Conservation (phyloP, 495 filamentous ascomycete genomes). For the Durotheca rogersii region DNA sequence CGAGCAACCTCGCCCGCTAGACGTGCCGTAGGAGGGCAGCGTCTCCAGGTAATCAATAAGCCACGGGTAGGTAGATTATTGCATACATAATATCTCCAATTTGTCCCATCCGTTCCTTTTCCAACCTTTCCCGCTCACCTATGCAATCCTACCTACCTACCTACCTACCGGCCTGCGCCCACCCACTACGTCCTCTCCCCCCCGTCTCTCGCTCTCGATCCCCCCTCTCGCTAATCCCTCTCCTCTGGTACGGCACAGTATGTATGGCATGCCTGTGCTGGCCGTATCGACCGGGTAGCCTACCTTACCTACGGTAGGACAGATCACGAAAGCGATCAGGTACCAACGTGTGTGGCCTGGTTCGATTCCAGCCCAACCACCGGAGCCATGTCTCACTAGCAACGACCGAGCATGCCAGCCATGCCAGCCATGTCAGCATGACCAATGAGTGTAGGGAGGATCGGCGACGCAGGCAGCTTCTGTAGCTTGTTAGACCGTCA, state of each 20-base stretch:
- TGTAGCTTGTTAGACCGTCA: conserved; percentile 18
- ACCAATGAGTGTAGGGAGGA: conserved; percentile 37
- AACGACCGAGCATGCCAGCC: conserved; percentile 25
- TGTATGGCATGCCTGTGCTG: conserved; percentile 17
- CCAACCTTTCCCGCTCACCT: conserved; percentile 16
- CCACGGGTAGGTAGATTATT: no score
- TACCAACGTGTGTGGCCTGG: conserved; percentile 33
- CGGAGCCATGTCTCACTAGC: conserved; percentile 33
- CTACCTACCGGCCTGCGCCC: conserved; percentile 1
- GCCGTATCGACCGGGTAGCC: no score
- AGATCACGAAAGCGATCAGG: conserved; percentile 31
- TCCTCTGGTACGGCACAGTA: conserved; percentile 8
- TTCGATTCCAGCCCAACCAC: conserved; percentile 40
- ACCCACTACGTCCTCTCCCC: no score
- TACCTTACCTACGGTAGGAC: background rate
- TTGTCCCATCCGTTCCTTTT: no score
- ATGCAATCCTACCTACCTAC: conserved; percentile 2
- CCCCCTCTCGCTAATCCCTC: no score
- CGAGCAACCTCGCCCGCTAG: no score
- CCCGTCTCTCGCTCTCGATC: no score
- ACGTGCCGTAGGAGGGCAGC: no score
- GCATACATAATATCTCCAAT: conserved; percentile 12
- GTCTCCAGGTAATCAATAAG: no score
- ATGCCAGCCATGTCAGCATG: conserved; percentile 34
- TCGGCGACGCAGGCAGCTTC: conserved; percentile 34